phyloP scores from a whole-genome alignment of 345 rosid genomes.

The Sisymbrium irio region DNA sequence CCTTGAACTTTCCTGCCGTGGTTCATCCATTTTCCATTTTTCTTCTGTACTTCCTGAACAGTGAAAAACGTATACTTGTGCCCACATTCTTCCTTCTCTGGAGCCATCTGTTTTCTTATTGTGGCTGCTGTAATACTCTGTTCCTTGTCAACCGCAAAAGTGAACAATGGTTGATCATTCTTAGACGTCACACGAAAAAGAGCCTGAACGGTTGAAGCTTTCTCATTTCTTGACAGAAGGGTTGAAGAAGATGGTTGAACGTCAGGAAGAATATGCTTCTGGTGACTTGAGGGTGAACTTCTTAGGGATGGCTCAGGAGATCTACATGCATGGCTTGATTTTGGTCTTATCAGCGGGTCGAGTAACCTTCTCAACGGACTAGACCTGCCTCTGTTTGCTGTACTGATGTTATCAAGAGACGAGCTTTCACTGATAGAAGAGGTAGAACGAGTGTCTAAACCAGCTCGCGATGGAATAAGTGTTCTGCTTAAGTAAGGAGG shows the following conservation, averaged over 20 bases:
- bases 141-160: constrained; percentile 82
- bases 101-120: constrained; percentile 42
- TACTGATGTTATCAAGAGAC: constrained; percentile 37
- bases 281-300: constrained; percentile 37
- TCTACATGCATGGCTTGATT: constrained; percentile 39
- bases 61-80: constrained; percentile 74
- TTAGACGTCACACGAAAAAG: constrained; percentile 75
- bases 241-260: constrained; percentile 34
- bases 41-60: constrained; percentile 70
- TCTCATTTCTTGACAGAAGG: constrained; percentile 37
- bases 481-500: constrained; percentile 35
- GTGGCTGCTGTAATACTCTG: constrained; percentile 79
- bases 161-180: constrained; percentile 80
- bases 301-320: constrained; percentile 45
- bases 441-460: constrained; percentile 40
- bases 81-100: constrained; percentile 48
- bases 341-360: constrained; percentile 73
- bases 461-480: constrained; percentile 40
- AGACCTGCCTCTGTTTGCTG: constrained; percentile 63
- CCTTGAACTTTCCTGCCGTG: constrained; percentile 60
- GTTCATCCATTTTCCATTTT: constrained; percentile 71
- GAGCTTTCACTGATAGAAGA: constrained; percentile 41
- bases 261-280: constrained; percentile 34
- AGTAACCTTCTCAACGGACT: constrained; percentile 91
- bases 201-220: constrained; percentile 60